Conservation (phyloP, 345 rosid genomes). For the Microcos paniculata region DNA sequence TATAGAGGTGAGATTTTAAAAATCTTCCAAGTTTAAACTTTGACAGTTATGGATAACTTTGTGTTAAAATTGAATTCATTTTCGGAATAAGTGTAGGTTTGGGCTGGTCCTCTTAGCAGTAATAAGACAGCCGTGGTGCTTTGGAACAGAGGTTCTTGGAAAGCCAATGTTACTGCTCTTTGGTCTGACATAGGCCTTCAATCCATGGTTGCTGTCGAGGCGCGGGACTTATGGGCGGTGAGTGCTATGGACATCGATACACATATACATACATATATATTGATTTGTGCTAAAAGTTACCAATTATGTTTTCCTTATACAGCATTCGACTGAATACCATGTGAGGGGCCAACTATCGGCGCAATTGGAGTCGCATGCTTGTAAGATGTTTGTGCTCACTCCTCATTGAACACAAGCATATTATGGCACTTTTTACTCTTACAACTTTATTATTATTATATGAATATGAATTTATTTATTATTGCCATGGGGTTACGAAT, state of each 20-base stretch:
- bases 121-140: slow-evolving; percentile 31
- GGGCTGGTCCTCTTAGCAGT: slow-evolving; percentile 36
- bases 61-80: not conserved
- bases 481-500: too few relatives aligned
- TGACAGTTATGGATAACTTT: not conserved
- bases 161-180: slow-evolving; percentile 25
- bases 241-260: not conserved
- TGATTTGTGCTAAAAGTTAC: not conserved
- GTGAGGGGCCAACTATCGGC: slow-evolving; percentile 37
- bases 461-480: too few relatives aligned
- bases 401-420: slow-evolving; percentile 10
- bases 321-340: slow-evolving; percentile 35
- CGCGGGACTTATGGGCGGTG: slow-evolving; percentile 40
- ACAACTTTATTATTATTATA: too few relatives aligned
- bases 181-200: slow-evolving; percentile 38
- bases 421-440: not conserved
- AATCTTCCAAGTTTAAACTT: not conserved
- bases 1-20: slow-evolving; percentile 24
- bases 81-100: slow-evolving; percentile 28
- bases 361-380: slow-evolving; percentile 41
- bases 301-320: slow-evolving; percentile 3
- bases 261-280: not conserved
- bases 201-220: slow-evolving; percentile 7
- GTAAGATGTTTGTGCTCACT: slow-evolving; percentile 50
- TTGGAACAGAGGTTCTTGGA: slow-evolving; percentile 29